Evolutionary conservation across 805 yeast species (phyloP), one percentile per base, ranked within the genome.

Genomic region (Lipomyces lipofer): DNA sequence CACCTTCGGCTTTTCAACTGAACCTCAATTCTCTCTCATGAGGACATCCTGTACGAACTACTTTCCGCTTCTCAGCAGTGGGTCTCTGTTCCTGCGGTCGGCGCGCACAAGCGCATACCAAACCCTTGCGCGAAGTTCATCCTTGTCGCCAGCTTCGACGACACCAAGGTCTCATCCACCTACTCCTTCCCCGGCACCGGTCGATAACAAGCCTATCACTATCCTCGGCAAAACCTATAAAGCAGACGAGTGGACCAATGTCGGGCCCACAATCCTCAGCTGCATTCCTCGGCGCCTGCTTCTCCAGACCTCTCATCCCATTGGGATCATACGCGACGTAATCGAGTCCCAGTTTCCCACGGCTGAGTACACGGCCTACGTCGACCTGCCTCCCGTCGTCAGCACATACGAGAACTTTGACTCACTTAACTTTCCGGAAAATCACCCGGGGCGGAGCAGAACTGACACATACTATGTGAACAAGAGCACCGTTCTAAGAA

Each of bases 391-490:
- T 56, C 97, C 99, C 0, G 86, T 81, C 1, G 99, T 94, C 0
- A 77, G 91, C 2, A 85, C 82, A 1, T 80, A 75, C 65, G 88
- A 92, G 66, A 94, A 94, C 68, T 94, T 94, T 67, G 99, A 94
- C 68, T 87, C 86, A 1, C 76, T 94, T 33, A 97, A 95, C 0
- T 92, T 94, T 69, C 96, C 97, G 1, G 65, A 69, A 32, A 95
- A 91, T 66, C 99, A 94, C 68, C 96, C 96, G 0, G 97, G 99
- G 2, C 78, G 99, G 66, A 82, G 94, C 17, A 86, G 81, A 65
- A 86, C 95, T 2, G 99, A 94, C 68, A 92, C 99, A 0, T 94
- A 94, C 70, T 94, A 94, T 66, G 68, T 94, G 49, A 91, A 94
- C 71, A 77, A 82, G 49, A 78, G 79, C 19, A 74, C 84, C 29